Percentiles rank a stretch among this genome's conserved stretches.
These are phyloP conservation scores for Paxillus involutus DNA, from an alignment of 768 basidiomycete genomes.

Conservation along the genomic window DNA sequence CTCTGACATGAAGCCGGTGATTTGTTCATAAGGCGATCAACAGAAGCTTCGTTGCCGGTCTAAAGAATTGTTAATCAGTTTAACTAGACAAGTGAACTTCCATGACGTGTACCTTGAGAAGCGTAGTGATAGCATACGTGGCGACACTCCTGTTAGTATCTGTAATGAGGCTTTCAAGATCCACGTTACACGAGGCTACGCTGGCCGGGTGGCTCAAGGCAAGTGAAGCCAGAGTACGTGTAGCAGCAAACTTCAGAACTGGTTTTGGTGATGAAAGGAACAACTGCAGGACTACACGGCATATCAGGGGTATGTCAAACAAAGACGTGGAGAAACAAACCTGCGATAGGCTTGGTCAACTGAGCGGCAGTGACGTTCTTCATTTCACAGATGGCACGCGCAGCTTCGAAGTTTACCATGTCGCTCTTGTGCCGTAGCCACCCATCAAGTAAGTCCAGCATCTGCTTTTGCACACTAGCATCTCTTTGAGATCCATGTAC, in stretches of 20 bases:
- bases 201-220: constrained; percentile 83
- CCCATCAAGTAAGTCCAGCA: constrained; percentile 90
- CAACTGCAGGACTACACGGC: constrained; percentile 75
- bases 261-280: constrained; percentile 96
- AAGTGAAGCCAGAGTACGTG: constrained; percentile 89
- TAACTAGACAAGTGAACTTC: neutral
- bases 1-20: constrained; percentile 97
- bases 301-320: constrained; percentile 7
- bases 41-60: constrained; percentile 99
- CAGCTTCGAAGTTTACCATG: constrained; percentile 99
- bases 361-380: constrained; percentile 76
- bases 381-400: constrained; percentile 97
- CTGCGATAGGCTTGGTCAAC: constrained; percentile 84
- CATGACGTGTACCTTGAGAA: constrained; percentile 72
- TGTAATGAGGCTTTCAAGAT: constrained; percentile 94
- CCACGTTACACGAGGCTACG: constrained; percentile 92
- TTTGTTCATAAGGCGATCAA: constrained; percentile 99
- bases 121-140: constrained; percentile 96
- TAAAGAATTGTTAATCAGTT: constrained; percentile 33
- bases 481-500: neutral
- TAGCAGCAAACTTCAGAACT: constrained; percentile 95
- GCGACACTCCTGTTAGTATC: constrained; percentile 96
- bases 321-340: constrained; percentile 41
- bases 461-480: constrained; percentile 82
- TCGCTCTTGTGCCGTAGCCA: constrained; percentile 99